Base-by-base conservation (phyloP, 139 green algal genomes). In the Coccomyxa sp. region DNA sequence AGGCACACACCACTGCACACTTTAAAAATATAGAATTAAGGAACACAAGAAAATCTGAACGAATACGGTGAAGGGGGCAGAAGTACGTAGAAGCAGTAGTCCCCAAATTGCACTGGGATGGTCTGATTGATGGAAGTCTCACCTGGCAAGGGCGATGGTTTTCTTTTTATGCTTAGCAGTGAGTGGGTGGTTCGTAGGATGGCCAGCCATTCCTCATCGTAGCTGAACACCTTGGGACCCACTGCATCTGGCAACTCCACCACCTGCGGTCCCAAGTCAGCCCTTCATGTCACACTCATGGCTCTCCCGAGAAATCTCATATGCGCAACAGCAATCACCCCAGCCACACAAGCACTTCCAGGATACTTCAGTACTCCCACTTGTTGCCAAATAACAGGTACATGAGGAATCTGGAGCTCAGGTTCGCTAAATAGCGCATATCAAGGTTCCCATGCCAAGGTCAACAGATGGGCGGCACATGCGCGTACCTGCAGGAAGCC, bases 181-280 rank as follows among this genome's bases (percentile, higher is more conserved):
- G 84, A 58, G 83, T 96, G 91, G 18, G 94, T 98, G 83, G 75
- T 77, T 27, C 91, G 89, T 82, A 98, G 86, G 13, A 99, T 90
- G 0, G 95, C 93, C 80, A 99, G 91, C 96, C 96, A 99, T 85
- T 99, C 95, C 31, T 89, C 77, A 79, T 99, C 96, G 84, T 98
- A 99, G n/a, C 84, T 17, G 38, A 99, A 91, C 82, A 90, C 87
- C 45, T 91, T 85, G 0, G 91, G 87, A 0, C 91, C 95, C 10
- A 83, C 74, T 0, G 87, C 85, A 9, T 92, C 79, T 13, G 93
- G 92, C 60, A 97, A 92, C 32, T 96, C 88, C 18, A 97, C 58
- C 14, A 97, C 81, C 91, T 95, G 88, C 59, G 63, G 18, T 51
- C 38, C 38, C 38, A 51, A 51, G 3, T 11, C 38, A 7, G 38